These are phyloP conservation scores for Aegilops speltoides DNA, from an alignment of 176 grass and related monocot species.

Conservation along the genomic window DNA sequence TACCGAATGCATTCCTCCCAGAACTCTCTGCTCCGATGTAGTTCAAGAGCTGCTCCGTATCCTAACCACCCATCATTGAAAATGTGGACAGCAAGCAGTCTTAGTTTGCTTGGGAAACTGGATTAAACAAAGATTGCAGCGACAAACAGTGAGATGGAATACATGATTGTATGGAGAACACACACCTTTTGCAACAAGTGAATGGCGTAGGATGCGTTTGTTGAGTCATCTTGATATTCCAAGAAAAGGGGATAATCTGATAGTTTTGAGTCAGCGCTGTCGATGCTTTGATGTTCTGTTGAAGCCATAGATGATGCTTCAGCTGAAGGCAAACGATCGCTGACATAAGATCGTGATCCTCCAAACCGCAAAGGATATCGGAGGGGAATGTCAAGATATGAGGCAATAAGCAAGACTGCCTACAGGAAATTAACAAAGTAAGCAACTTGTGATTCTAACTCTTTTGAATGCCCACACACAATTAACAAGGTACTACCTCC, in stretches of 20 bases:
- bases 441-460: not conserved
- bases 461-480: conserved; percentile 23
- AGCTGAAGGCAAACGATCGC: conserved; percentile 49
- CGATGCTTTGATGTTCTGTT: not conserved
- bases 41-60: conserved; percentile 63
- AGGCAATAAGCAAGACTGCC: conserved; percentile 60
- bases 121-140: not conserved
- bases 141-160: not conserved
- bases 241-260: conserved; percentile 54
- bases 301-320: conserved; percentile 23
- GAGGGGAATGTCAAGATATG: conserved; percentile 58
- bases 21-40: conserved; percentile 42
- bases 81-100: not conserved
- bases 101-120: not conserved
- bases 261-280: not conserved
- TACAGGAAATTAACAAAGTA: conserved; percentile 34
- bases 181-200: conserved; percentile 58
- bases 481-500: not conserved
- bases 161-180: not conserved
- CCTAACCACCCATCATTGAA: conserved; percentile 24
- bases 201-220: conserved; percentile 44
- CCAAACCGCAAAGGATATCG: conserved; percentile 50
- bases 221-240: conserved; percentile 41
- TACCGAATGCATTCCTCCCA: conserved; percentile 46
- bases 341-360: conserved; percentile 53